These are phyloP conservation scores for Vinca minor DNA, from an alignment of 257 asterid genomes.

Conservation along the genomic window DNA sequence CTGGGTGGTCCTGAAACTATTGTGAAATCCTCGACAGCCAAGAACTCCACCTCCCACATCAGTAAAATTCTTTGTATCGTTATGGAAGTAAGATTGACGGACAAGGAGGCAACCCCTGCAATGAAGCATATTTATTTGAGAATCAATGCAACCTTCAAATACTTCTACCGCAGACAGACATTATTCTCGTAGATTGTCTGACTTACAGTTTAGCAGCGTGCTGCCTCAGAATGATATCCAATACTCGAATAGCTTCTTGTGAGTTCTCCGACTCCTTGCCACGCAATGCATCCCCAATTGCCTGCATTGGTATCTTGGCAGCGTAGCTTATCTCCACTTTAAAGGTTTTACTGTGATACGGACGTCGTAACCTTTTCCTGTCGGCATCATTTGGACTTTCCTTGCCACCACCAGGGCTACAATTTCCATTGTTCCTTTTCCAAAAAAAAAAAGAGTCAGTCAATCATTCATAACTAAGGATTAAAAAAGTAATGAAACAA, in stretches of 20 bases:
- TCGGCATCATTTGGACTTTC: too few species aligned
- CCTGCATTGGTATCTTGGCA: constrained; percentile 52
- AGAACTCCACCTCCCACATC: too few species aligned
- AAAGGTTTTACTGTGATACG: constrained; percentile 62
- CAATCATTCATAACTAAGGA: not conserved
- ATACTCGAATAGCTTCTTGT: too few species aligned
- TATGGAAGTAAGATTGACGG: too few species aligned
- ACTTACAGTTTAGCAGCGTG: constrained; percentile 93
- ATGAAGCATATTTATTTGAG: too few species aligned
- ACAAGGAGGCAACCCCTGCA: too few species aligned
- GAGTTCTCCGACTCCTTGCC: too few species aligned
- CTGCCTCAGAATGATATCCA: too few species aligned
- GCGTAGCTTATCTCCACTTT: constrained; percentile 84
- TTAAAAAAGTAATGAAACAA: not conserved
- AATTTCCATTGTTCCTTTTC: constrained; percentile 58
- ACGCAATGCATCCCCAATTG: too few species aligned
- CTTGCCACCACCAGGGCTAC: constrained; percentile 52
- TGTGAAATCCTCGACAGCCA: too few species aligned
- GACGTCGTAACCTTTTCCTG: constrained; percentile 56
- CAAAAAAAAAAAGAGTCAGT: not conserved
- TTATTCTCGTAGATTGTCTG: not conserved
- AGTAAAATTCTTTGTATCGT: too few species aligned
- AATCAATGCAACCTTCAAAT: not conserved
- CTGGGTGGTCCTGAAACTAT: too few species aligned
- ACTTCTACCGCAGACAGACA: not conserved